Conservation (phyloP, 805 yeast species). For the Zygoascus bituminiphila region DNA sequence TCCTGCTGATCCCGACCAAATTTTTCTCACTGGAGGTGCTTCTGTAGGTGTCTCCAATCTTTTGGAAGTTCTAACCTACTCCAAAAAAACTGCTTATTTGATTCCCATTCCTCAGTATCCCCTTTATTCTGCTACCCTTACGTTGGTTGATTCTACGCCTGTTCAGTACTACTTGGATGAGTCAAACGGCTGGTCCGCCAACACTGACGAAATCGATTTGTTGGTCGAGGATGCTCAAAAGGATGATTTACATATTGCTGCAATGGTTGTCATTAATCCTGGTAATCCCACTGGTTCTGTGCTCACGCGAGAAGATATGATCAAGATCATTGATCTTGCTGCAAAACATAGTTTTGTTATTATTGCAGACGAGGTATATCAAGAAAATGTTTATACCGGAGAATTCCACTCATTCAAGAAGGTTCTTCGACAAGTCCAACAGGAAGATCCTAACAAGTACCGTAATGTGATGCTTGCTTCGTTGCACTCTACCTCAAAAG, state of each 20-base stretch:
- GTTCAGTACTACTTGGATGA: conserved; percentile 85
- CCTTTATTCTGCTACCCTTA: conserved; percentile 87
- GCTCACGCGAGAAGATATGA: conserved; percentile 55
- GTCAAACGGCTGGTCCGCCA: conserved; percentile 73
- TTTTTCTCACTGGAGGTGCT: conserved; percentile 89
- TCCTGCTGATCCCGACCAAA: conserved; percentile 56
- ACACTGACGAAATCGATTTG: conserved; percentile 38
- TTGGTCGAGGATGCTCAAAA: conserved; percentile 22
- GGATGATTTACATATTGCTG: conserved; percentile 44
- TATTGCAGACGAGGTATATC: conserved; percentile 97
- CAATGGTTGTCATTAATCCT: conserved; percentile 90
- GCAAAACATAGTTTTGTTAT: conserved; percentile 78
- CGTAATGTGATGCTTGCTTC: conserved; percentile 81
- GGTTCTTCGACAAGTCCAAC: conserved; percentile 59
- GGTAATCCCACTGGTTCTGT: conserved; percentile 98
- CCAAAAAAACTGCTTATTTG: conserved; percentile 55
- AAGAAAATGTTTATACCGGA: conserved; percentile 79
- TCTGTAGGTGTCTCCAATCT: conserved; percentile 85
- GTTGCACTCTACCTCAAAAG: conserved; percentile 94
- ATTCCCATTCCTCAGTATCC: conserved; percentile 99
- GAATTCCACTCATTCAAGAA: conserved; percentile 79
- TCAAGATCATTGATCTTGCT: conserved; percentile 65
- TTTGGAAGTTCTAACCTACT: conserved; percentile 59
- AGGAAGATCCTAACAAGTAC: conserved; percentile 44
- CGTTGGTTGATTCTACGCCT: conserved; percentile 73